These are phyloP conservation scores for Sechiopsis laciniata DNA, from an alignment of 306 rosid genomes.

Conservation along the genomic window DNA sequence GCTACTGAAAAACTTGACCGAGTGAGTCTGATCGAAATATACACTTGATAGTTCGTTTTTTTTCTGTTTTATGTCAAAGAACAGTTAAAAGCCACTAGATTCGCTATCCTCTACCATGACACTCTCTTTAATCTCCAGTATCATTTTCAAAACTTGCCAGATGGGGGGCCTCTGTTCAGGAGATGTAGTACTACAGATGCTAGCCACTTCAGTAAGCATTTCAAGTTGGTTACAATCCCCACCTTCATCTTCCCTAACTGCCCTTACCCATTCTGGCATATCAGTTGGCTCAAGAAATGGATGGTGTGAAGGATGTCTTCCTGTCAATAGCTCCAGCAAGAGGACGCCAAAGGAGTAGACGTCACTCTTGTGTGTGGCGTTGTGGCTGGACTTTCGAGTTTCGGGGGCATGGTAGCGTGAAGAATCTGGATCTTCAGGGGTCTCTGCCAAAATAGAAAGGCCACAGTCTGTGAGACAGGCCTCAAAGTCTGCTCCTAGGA, in stretches of 20 bases:
- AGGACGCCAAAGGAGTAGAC: slow-evolving; percentile 73
- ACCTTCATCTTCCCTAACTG: slow-evolving; percentile 66
- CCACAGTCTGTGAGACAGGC: slow-evolving; percentile 79
- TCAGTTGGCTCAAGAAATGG: slow-evolving; percentile 66
- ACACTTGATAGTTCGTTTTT: slow-evolving; percentile 13
- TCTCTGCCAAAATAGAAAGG: slow-evolving; percentile 46
- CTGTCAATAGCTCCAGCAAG: slow-evolving; percentile 80
- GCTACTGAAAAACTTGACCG: neutral
- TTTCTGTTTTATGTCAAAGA: neutral
- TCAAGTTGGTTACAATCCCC: slow-evolving; percentile 56
- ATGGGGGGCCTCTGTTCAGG: slow-evolving; percentile 94
- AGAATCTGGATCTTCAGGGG: slow-evolving; percentile 57
- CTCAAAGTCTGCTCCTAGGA: slow-evolving; percentile 81
- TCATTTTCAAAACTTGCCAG: slow-evolving; percentile 89
- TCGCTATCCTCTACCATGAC: slow-evolving; percentile 37
- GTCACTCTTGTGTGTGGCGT: slow-evolving; percentile 57
- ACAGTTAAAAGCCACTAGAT: slow-evolving; percentile 18
- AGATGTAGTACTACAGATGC: slow-evolving; percentile 68
- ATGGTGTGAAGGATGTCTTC: slow-evolving; percentile 77
- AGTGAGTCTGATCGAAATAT: neutral
- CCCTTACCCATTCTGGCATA: slow-evolving; percentile 71
- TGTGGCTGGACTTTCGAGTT: slow-evolving; percentile 45
- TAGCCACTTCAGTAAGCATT: slow-evolving; percentile 90
- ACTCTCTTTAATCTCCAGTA: slow-evolving; percentile 80
- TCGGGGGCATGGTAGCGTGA: slow-evolving; percentile 71